phyloP scores from a whole-genome alignment of 2,329 filamentous ascomycete species.

The Diaporthe capsici region DNA sequence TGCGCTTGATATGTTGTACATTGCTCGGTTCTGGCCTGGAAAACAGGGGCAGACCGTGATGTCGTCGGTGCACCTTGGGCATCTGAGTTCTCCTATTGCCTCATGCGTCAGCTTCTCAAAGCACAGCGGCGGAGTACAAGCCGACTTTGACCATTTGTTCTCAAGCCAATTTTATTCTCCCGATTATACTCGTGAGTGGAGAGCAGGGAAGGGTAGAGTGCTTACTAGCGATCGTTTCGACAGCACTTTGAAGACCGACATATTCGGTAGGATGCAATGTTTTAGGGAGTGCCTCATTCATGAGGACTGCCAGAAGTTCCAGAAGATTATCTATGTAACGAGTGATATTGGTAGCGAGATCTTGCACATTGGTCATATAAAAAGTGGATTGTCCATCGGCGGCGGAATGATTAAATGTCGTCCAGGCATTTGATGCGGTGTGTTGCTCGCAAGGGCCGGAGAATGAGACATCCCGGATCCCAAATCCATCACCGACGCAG shows the following conservation, averaged over 20 bases:
- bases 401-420: not conserved
- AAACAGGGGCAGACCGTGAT: not conserved
- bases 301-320: not conserved
- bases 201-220: not conserved
- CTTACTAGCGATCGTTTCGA: constrained; percentile 3
- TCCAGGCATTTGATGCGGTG: not conserved
- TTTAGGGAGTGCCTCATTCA: not conserved
- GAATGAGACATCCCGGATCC: not conserved
- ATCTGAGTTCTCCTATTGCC: constrained; percentile 1
- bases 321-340: not conserved
- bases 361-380: not conserved
- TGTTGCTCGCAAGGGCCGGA: constrained; percentile 8
- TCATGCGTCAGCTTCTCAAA: not conserved
- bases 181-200: not conserved
- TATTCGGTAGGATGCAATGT: not conserved
- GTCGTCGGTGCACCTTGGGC: not conserved
- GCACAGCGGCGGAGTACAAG: not conserved
- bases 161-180: not conserved
- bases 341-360: not conserved
- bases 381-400: not conserved
- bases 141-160: not conserved
- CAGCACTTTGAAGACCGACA: not conserved
- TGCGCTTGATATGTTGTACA: constrained; percentile 6
- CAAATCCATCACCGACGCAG: constrained; percentile 1
- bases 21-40: not conserved